Evolutionary conservation across 139 green algal genomes (phyloP).

Genomic region (Chlamydomonas incerta): DNA sequence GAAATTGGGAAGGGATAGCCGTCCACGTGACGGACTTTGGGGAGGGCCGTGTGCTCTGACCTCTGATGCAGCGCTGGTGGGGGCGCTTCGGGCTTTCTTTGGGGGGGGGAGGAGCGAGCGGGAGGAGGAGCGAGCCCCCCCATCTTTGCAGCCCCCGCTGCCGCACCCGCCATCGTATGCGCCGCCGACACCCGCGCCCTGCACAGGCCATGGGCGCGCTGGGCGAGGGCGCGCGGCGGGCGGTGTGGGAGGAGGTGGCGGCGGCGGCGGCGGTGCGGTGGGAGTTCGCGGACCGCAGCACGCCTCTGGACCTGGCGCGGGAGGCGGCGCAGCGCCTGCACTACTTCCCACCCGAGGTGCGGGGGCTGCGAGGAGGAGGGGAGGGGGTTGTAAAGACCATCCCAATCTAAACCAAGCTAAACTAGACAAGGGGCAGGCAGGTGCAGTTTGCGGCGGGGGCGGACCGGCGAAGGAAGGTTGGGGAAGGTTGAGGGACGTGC

Average conservation of each 20-base stretch:
- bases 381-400: too few relatives aligned
- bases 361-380: background rate
- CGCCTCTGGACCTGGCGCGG: conserved; percentile 48
- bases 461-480: background rate
- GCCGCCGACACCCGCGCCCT: background rate
- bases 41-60: too few relatives aligned
- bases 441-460: background rate
- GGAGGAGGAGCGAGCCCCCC: too few relatives aligned
- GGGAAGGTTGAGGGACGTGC: background rate
- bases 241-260: conserved; percentile 38
- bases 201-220: background rate
- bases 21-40: too few relatives aligned
- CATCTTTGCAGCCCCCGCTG: background rate
- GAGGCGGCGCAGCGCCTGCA: conserved; percentile 45
- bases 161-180: background rate
- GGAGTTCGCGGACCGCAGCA: conserved; percentile 46
- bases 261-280: conserved; percentile 40
- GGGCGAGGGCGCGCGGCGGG: background rate
- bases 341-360: conserved; percentile 40
- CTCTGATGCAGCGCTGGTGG: too few relatives aligned
- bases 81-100: too few relatives aligned
- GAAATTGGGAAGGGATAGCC: too few relatives aligned
- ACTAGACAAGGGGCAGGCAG: too few relatives aligned
- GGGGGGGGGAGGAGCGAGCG: too few relatives aligned
- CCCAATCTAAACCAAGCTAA: too few relatives aligned